These are phyloP conservation scores for Alternaria gaisen DNA, from an alignment of 2,329 filamentous ascomycete species.

Conservation along the genomic window DNA sequence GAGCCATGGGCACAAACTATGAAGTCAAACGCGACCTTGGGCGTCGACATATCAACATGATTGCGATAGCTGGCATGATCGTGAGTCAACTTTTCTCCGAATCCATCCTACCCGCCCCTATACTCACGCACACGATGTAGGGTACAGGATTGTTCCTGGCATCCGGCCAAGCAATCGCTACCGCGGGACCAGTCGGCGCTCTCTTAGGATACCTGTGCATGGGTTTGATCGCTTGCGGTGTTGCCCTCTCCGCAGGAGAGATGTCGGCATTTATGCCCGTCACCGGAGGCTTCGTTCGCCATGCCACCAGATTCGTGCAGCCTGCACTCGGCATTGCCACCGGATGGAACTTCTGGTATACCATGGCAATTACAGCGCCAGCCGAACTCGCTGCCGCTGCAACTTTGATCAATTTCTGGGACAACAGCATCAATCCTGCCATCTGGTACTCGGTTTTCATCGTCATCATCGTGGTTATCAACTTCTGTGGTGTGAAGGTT, in stretches of 20 bases:
- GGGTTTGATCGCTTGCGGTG: constrained; percentile 60
- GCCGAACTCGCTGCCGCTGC: constrained; percentile 73
- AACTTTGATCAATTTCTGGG: constrained; percentile 79
- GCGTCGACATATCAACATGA: constrained; percentile 24
- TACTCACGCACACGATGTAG: neutral
- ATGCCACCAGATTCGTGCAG: constrained; percentile 62
- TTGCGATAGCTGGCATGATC: constrained; percentile 23
- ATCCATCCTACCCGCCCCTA: accelerated
- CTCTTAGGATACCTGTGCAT: constrained; percentile 63
- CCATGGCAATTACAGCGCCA: constrained; percentile 8
- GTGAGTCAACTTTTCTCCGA: neutral
- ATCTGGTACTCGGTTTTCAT: constrained; percentile 21
- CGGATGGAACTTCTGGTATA: constrained; percentile 27
- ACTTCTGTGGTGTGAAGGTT: constrained; percentile 13
- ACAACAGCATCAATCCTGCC: constrained; percentile 35
- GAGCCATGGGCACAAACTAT: neutral
- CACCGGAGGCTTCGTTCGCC: constrained; percentile 60
- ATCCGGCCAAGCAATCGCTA: constrained; percentile 62
- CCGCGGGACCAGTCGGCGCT: constrained; percentile 62
- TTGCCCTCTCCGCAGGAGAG: constrained; percentile 62
- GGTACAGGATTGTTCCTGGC: constrained; percentile 64
- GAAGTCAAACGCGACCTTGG: constrained; percentile 16
- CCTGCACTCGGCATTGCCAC: constrained; percentile 52
- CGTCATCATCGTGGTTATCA: constrained; percentile 19
- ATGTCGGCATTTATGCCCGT: constrained; percentile 62